Evolutionary conservation across 2,329 filamentous ascomycete species (phyloP).

Genomic region (Fusarium nematophilum): DNA sequence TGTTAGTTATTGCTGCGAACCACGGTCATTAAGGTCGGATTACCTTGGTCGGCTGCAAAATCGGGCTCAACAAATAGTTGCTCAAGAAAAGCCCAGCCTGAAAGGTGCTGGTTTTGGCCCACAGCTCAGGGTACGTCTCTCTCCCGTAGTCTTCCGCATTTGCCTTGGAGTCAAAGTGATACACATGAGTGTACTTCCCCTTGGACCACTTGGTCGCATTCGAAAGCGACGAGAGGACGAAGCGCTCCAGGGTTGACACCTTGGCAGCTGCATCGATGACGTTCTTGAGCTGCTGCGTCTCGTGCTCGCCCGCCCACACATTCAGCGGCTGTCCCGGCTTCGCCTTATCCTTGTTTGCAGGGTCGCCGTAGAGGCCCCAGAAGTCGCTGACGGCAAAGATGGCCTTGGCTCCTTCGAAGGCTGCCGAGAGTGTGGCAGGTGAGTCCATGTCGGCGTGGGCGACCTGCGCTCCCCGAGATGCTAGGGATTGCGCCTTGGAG

Average conservation of each 20-base stretch:
- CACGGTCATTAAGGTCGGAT: no score
- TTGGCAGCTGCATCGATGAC: constrained; percentile 50
- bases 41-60: constrained; percentile 15
- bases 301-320: constrained; percentile 42
- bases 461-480: constrained; percentile 16
- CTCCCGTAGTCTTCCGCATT: constrained; percentile 44
- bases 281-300: constrained; percentile 51
- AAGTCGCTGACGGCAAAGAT: constrained; percentile 48
- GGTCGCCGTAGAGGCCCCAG: constrained; percentile 31
- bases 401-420: constrained; percentile 15
- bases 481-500: constrained; percentile 16
- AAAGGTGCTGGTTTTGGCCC: constrained; percentile 37
- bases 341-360: constrained; percentile 14
- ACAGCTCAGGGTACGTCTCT: constrained; percentile 27
- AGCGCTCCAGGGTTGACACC: constrained; percentile 48
- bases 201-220: constrained; percentile 50
- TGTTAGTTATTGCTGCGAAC: not conserved
- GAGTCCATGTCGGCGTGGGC: constrained; percentile 13
- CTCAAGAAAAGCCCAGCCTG: constrained; percentile 33
- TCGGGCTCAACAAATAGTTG: constrained; percentile 16
- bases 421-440: not conserved
- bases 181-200: constrained; percentile 54
- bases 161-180: constrained; percentile 57
- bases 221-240: constrained; percentile 53
- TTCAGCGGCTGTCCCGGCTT: constrained; percentile 28